Conservation (phyloP, 306 rosid genomes). For the Comarum palustre region DNA sequence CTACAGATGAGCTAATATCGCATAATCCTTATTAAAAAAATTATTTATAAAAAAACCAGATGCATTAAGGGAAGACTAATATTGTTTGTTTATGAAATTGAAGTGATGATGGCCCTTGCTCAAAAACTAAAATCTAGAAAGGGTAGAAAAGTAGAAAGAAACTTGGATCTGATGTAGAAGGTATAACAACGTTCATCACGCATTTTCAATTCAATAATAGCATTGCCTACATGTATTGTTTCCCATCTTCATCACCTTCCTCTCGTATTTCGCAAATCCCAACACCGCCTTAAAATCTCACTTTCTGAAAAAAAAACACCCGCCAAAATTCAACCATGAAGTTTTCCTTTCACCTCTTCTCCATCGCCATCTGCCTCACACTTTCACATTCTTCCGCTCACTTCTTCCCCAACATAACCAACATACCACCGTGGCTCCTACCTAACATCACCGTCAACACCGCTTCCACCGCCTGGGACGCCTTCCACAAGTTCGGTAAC, state of each 20-base stretch:
- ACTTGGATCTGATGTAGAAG: background rate
- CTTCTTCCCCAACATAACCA: slow-evolving; percentile 59
- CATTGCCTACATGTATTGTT: background rate
- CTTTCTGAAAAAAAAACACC: background rate
- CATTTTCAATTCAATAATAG: background rate
- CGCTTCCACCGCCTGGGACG: slow-evolving; percentile 45
- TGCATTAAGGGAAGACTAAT: no score
- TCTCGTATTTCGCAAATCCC: background rate
- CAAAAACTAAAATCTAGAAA: background rate
- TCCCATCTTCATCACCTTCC: background rate
- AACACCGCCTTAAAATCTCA: background rate
- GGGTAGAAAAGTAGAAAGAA: background rate
- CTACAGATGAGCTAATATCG: no score
- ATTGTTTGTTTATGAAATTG: no score
- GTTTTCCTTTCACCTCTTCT: slow-evolving; percentile 14
- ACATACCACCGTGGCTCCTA: slow-evolving; percentile 38
- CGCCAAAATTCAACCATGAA: slow-evolving; percentile 30
- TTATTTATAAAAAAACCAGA: no score
- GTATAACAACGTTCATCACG: slow-evolving; percentile 11
- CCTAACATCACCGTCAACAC: slow-evolving; percentile 12
- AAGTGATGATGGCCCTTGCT: background rate
- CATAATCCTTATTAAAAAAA: no score
- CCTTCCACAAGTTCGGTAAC: slow-evolving; percentile 48
- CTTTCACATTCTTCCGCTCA: slow-evolving; percentile 42
- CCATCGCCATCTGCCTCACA: slow-evolving; percentile 18